phyloP scores from a whole-genome alignment of 352 stramenopile species.

The Blastocystis sp. region DNA sequence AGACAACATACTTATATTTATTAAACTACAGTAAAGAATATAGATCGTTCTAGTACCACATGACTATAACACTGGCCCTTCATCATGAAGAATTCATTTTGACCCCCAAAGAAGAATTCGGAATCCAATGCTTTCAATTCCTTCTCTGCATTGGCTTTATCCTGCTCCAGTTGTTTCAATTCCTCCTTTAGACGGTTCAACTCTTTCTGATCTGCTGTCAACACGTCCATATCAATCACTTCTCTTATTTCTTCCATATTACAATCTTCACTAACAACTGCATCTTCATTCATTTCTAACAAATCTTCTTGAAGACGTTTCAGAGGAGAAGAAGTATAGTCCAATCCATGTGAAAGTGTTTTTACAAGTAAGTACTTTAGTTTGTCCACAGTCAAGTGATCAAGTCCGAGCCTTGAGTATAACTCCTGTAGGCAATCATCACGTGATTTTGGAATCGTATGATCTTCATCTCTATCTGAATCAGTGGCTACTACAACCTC shows the following conservation, averaged over 20 bases:
- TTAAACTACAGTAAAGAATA: slow-evolving; percentile 70
- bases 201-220: neutral
- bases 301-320: neutral
- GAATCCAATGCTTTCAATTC: neutral
- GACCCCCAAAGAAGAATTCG: neutral
- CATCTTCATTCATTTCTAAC: neutral
- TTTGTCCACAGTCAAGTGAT: slow-evolving; percentile 2
- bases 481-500: neutral
- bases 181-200: neutral
- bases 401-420: slow-evolving; percentile 4
- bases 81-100: slow-evolving; percentile 75
- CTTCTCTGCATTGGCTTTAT: neutral
- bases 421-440: neutral
- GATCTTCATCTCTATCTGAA: neutral
- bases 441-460: neutral
- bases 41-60: neutral
- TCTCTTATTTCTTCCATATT: neutral
- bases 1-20: slow-evolving; percentile 82
- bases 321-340: neutral
- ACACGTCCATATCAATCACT: neutral
- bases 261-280: neutral
- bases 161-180: neutral
- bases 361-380: slow-evolving; percentile 22
- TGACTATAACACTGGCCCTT: slow-evolving; percentile 76
- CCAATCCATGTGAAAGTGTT: neutral